Conservation (phyloP, 2,329 filamentous ascomycete genomes). For the Macroventuria anomochaeta region DNA sequence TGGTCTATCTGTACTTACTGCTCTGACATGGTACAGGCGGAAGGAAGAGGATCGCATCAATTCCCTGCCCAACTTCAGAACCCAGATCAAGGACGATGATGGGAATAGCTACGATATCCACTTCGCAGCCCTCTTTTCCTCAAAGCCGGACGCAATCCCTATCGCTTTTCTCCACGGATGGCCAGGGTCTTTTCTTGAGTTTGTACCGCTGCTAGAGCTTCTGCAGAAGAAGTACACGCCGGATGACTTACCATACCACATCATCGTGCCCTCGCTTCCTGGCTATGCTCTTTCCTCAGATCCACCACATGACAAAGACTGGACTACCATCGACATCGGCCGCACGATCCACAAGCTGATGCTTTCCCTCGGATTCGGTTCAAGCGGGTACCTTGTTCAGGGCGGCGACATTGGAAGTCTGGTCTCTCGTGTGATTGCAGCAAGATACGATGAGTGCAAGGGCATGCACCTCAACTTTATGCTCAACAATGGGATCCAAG, state of each 20-base stretch:
- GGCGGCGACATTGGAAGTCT: constrained; percentile 64
- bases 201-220: constrained; percentile 58
- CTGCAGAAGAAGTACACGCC: constrained; percentile 58
- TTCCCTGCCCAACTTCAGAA: constrained; percentile 58
- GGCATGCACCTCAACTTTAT: constrained; percentile 47
- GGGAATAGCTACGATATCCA: constrained; percentile 54
- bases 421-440: constrained; percentile 53
- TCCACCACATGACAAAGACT: constrained; percentile 57
- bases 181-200: constrained; percentile 63
- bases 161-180: constrained; percentile 63
- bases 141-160: constrained; percentile 58
- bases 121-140: constrained; percentile 63
- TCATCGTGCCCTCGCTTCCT: constrained; percentile 63
- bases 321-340: constrained; percentile 49
- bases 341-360: constrained; percentile 60
- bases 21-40: constrained; percentile 32
- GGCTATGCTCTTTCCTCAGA: constrained; percentile 61
- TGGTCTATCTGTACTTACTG: no score
- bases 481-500: constrained; percentile 26
- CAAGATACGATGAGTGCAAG: constrained; percentile 56
- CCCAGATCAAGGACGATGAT: constrained; percentile 51
- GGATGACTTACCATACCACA: constrained; percentile 61
- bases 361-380: constrained; percentile 59
- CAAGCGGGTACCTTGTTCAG: constrained; percentile 59
- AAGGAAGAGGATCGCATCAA: constrained; percentile 55